phyloP scores from a whole-genome alignment of 1,139 yeast genomes.

The Geotrichum reessii region DNA sequence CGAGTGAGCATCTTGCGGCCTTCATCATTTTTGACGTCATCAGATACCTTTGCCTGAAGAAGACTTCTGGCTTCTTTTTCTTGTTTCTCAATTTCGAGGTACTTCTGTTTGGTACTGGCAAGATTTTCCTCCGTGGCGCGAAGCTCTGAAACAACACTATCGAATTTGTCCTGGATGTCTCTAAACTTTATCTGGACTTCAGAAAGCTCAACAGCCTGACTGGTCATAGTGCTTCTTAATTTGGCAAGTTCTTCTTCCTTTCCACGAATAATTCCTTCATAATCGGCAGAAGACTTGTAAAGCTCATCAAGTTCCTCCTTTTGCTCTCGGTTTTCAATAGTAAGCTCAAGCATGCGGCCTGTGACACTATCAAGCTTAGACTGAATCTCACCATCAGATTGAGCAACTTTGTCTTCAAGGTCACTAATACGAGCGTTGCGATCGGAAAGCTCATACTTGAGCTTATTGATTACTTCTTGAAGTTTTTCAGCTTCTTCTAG shows the following conservation, averaged over 20 bases:
- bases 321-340: conserved; percentile 45
- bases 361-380: conserved; percentile 28
- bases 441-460: conserved; percentile 24
- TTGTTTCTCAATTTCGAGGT: conserved; percentile 29
- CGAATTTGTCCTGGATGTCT: conserved; percentile 23
- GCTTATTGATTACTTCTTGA: conserved; percentile 29
- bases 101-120: conserved; percentile 27
- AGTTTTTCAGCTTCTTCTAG: conserved; percentile 24
- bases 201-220: conserved; percentile 24
- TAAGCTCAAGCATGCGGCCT: conserved; percentile 42
- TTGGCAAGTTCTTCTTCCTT: conserved; percentile 39
- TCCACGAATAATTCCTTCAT: conserved; percentile 35
- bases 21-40: conserved; percentile 21
- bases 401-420: conserved; percentile 35
- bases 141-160: conserved; percentile 21
- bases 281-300: conserved; percentile 38
- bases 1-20: conserved; percentile 26
- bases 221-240: conserved; percentile 27
- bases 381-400: conserved; percentile 37
- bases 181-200: conserved; percentile 16
- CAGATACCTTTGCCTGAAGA: conserved; percentile 30
- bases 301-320: conserved; percentile 34
- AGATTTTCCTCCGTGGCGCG: conserved; percentile 26
- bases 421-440: conserved; percentile 37
- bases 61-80: conserved; percentile 27